Percentiles rank a stretch among this genome's conserved stretches.
Evolutionary conservation across 768 basidiomycete genomes (phyloP).

Genomic region (Paxillus ammoniavirescens): DNA sequence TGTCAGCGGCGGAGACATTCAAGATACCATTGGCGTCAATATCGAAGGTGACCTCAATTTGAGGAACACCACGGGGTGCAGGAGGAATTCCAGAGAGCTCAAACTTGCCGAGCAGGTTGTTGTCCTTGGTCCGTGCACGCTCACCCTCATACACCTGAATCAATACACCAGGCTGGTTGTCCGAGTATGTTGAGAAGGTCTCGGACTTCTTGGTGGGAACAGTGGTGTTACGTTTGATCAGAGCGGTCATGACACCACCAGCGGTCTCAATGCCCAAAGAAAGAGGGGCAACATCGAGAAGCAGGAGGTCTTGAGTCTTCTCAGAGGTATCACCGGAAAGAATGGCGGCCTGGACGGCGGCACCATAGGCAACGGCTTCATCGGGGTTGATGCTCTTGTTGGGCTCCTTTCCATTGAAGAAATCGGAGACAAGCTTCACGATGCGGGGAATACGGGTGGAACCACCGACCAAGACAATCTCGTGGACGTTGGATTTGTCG

Average conservation of each 20-base stretch:
- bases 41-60: slow-evolving; percentile 97
- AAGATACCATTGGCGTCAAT: slow-evolving; percentile 96
- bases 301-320: slow-evolving; percentile 93
- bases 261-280: slow-evolving; percentile 97
- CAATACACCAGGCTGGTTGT: slow-evolving; percentile 98
- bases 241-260: slow-evolving; percentile 97
- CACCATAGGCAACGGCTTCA: slow-evolving; percentile 98
- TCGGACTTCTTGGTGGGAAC: slow-evolving; percentile 99
- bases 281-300: slow-evolving; percentile 90
- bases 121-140: slow-evolving; percentile 97
- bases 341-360: slow-evolving; percentile 97
- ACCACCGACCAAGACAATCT: slow-evolving; percentile 97
- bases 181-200: slow-evolving; percentile 97
- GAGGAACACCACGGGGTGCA: slow-evolving; percentile 96
- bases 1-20: slow-evolving; percentile 94
- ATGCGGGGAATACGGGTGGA: slow-evolving; percentile 98
- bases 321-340: slow-evolving; percentile 97
- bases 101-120: slow-evolving; percentile 98
- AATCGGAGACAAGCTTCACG: slow-evolving; percentile 96
- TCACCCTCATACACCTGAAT: slow-evolving; percentile 99
- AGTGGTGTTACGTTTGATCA: slow-evolving; percentile 98
- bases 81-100: slow-evolving; percentile 96
- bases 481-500: slow-evolving; percentile 93
- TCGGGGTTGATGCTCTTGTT: slow-evolving; percentile 99
- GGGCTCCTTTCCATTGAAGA: slow-evolving; percentile 98